phyloP scores from a whole-genome alignment of 129 eudicot genomes.

The Calendula officinalis region DNA sequence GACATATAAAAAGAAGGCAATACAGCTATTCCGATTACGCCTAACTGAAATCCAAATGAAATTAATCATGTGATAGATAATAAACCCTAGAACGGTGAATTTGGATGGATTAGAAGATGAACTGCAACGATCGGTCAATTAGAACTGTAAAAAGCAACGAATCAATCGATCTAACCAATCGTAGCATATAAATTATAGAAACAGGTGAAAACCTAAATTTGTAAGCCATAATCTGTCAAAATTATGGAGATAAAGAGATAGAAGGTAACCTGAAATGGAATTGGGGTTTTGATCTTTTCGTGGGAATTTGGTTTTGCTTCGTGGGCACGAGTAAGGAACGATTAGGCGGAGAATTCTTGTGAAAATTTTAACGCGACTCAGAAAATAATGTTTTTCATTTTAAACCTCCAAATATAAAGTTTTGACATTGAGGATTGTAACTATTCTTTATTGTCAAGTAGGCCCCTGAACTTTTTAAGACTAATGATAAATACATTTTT shows the following conservation, averaged over 20 bases:
- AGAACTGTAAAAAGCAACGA: slow-evolving; percentile 13
- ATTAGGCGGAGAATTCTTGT: slow-evolving; percentile 23
- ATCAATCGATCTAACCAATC: slow-evolving; percentile 23
- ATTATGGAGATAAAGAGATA: slow-evolving; percentile 1
- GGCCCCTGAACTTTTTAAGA: too few relatives aligned
- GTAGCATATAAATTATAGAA: slow-evolving; percentile 7
- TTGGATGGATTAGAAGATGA: slow-evolving; percentile 7
- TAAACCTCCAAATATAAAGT: not conserved
- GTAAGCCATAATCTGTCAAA: not conserved
- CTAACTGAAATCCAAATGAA: not conserved
- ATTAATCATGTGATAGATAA: slow-evolving; percentile 6
- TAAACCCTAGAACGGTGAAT: slow-evolving; percentile 20
- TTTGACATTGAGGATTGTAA: not conserved
- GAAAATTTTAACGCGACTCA: slow-evolving; percentile 7
- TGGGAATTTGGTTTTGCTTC: slow-evolving; percentile 28
- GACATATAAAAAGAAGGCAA: not conserved
- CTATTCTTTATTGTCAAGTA: too few relatives aligned
- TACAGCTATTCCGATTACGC: slow-evolving; percentile 10
- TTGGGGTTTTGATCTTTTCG: slow-evolving; percentile 35
- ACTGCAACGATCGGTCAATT: slow-evolving; percentile 8
- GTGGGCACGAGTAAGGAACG: slow-evolving; percentile 22
- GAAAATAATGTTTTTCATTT: not conserved
- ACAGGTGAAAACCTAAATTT: slow-evolving; percentile 1
- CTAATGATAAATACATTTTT: too few relatives aligned
- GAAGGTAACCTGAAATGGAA: slow-evolving; percentile 22